Conservation (phyloP, 352 stramenopile species). For the Globisporangium recalcitrans region DNA sequence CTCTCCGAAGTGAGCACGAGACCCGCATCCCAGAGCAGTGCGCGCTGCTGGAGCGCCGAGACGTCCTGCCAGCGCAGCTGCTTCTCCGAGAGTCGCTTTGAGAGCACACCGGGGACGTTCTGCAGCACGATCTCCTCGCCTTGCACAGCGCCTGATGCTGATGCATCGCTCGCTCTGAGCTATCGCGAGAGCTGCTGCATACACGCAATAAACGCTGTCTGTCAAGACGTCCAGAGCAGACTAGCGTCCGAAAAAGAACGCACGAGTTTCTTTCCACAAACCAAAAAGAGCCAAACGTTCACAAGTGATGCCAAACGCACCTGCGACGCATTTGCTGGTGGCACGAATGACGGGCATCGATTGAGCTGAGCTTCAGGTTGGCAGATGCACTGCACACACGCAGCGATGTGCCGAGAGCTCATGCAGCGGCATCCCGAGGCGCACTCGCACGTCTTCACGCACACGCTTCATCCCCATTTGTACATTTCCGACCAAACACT, state of each 20-base stretch:
- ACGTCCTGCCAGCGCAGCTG: slow-evolving; percentile 1
- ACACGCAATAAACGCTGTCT: not conserved
- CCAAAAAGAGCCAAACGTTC: not conserved
- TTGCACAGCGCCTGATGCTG: no score
- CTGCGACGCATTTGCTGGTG: not conserved
- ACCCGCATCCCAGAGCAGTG: slow-evolving; percentile 48
- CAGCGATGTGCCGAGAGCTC: no score
- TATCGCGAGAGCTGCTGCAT: not conserved
- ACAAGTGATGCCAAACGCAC: not conserved
- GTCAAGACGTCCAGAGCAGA: not conserved
- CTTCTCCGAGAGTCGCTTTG: not conserved
- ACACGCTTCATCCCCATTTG: no score
- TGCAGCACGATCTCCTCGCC: slow-evolving; percentile 1
- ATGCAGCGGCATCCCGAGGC: no score
- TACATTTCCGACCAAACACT: no score
- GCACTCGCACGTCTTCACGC: no score
- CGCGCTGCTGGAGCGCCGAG: slow-evolving; percentile 29
- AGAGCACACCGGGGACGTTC: slow-evolving; percentile 1
- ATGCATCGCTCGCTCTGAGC: not conserved
- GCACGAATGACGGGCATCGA: no score
- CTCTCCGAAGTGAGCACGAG: slow-evolving; percentile 25
- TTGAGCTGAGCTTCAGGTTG: not conserved
- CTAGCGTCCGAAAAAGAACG: not conserved
- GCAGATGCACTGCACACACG: no score
- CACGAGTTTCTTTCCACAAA: not conserved